Evolutionary conservation across 1,139 yeast species (phyloP).

Genomic region (Saccharomycopsis hybrid): DNA sequence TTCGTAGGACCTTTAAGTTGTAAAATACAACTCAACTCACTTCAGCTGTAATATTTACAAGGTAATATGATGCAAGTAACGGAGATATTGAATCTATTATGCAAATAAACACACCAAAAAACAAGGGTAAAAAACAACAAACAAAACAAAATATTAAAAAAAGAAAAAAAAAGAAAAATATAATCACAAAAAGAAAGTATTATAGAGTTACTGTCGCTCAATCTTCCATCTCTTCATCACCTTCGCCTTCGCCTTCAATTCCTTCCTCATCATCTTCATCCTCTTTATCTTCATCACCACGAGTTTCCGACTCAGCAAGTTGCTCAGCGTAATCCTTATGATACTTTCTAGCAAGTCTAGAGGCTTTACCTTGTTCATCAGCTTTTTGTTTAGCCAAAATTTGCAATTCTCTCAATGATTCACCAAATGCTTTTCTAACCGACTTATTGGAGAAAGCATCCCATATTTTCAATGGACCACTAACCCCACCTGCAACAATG

Average conservation of each 20-base stretch:
- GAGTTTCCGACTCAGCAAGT: conserved; percentile 55
- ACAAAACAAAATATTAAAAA: conserved; percentile 1
- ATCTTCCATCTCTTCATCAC: conserved; percentile 22
- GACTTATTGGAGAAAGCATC: conserved; percentile 79
- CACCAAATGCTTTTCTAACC: conserved; percentile 63
- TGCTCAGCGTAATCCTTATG: conserved; percentile 42
- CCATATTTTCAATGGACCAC: conserved; percentile 84
- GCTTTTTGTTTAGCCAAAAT: conserved; percentile 53
- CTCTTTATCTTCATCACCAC: conserved; percentile 50
- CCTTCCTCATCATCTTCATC: conserved; percentile 48
- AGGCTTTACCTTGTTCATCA: conserved; percentile 46
- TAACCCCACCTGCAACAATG: conserved; percentile 82
- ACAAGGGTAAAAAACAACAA: not conserved
- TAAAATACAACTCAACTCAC: no score
- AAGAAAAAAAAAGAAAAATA: conserved; percentile 2
- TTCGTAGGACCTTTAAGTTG: no score
- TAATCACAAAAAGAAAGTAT: not conserved
- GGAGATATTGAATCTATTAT: no score
- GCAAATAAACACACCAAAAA: no score
- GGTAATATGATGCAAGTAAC: no score
- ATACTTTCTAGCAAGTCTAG: conserved; percentile 72
- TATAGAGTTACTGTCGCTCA: conserved; percentile 4
- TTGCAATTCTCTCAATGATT: conserved; percentile 50
- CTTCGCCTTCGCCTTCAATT: conserved; percentile 41
- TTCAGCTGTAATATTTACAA: no score